Conservation (phyloP, 2,329 filamentous ascomycete genomes). For the Aspergillus ibericus region DNA sequence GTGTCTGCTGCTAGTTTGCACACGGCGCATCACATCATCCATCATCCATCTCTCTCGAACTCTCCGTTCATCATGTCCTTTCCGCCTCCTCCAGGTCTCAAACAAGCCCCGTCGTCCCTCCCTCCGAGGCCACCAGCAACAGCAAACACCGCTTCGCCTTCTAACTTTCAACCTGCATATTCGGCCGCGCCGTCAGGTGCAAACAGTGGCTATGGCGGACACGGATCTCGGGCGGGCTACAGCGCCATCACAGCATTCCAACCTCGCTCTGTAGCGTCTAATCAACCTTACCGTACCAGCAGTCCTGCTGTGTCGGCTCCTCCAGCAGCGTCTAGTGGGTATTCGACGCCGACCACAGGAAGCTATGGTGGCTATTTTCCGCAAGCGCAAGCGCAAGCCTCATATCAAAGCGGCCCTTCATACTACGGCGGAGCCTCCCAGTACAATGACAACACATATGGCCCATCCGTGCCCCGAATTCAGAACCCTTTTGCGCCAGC, state of each 20-base stretch:
- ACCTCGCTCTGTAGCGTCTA: slow-evolving; percentile 58
- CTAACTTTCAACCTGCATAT: slow-evolving; percentile 56
- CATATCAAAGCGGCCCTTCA: slow-evolving; percentile 34
- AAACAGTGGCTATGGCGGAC: slow-evolving; percentile 34
- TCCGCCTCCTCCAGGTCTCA: slow-evolving; percentile 78
- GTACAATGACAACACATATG: slow-evolving; percentile 48
- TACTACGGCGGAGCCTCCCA: slow-evolving; percentile 50
- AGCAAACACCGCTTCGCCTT: slow-evolving; percentile 37
- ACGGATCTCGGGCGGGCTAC: slow-evolving; percentile 33
- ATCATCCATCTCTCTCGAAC: slow-evolving; percentile 35
- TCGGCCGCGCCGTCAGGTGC: slow-evolving; percentile 38
- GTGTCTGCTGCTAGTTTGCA: slow-evolving; percentile 37
- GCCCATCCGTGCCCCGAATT: slow-evolving; percentile 66
- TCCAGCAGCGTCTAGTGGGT: slow-evolving; percentile 34
- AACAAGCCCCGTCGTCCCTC: slow-evolving; percentile 60
- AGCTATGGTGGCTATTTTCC: slow-evolving; percentile 45
- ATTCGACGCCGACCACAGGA: slow-evolving; percentile 39
- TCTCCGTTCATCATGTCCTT: slow-evolving; percentile 70
- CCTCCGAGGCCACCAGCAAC: slow-evolving; percentile 74
- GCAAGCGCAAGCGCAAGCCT: slow-evolving; percentile 40
- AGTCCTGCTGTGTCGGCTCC: slow-evolving; percentile 40
- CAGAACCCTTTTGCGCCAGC: slow-evolving; percentile 77
- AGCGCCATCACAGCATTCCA: slow-evolving; percentile 58
- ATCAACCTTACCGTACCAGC: slow-evolving; percentile 40
- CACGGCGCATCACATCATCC: slow-evolving; percentile 30